Evolutionary conservation across 768 basidiomycete species (phyloP), one percentile per base, ranked within the genome.

Genomic region (Leccinum broughii): DNA sequence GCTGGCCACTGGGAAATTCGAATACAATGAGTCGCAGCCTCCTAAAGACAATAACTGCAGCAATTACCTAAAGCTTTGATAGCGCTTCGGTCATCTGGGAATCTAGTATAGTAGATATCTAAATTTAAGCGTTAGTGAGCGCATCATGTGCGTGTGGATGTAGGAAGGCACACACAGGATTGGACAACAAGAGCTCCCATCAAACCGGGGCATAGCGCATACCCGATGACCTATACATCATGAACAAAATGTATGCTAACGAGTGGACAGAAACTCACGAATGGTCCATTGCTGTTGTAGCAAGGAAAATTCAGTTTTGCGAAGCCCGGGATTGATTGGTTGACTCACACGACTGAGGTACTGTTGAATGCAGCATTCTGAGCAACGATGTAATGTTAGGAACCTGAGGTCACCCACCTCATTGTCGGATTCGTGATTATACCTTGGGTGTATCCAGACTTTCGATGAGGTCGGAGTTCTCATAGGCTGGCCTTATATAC

Each of bases 1-100:
- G 3, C 37, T 28, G 2, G 20, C 54, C 0, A 69, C 68, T 70
- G 15, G 11, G n/a, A n/a, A 66, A 70, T 69, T 14, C 11, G 8
- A 9, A 44, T 6, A 44, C n/a, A 44, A 44, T 44, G n/a, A 44
- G 10, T 44, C 44, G 4, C n/a, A 22, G 6, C 6, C 3, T 26
- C 4, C 32, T 39, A 57, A 52, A 22, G 28, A 49, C n/a, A 22
- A 34, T 0, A 22, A 0, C 41, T 2, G 4, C 15, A 5, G 17
- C 17, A 30, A 17, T 22, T 17, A 51, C 50, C 50, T 30, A 51
- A 30, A 17, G 13, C 4, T 10, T 51, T 51, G 28, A 51, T 51
- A 17, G 17, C 50, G 10, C 28, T 5, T 51, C 26, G 24, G 28
- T 51, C 50, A 22, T 51, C 50, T 24, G 50, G 24, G 50, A 30